Evolutionary conservation across 371 early-diverging fungal species (phyloP), one percentile per base, ranked within the genome.

Genomic region (Mucor racemosus): DNA sequence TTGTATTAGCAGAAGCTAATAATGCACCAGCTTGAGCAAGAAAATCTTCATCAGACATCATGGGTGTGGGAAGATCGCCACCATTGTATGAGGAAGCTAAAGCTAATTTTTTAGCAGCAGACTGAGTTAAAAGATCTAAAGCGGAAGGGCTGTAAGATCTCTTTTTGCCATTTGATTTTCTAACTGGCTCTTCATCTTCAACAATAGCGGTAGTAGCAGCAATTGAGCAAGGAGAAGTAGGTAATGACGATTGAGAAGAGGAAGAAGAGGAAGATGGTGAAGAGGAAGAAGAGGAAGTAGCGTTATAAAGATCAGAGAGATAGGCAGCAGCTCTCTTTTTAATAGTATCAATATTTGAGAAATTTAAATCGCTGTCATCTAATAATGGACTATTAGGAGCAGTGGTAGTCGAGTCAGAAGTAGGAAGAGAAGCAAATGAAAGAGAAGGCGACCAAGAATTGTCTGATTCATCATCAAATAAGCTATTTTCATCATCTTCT

Each of bases 401-500:
- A 53, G 53, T 53, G 17, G 41, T 34, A n/a, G 48, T 34, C 13
- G 50, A 62, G 50, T 66, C 69, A 35, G 64, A 57, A 17, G 72
- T 68, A 19, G 76, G 69, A 54, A 67, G 56, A 48, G 71, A 64
- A 41, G 74, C 73, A 26, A 72, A 76, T 58, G 69, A 68, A 54
- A 70, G 65, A 53, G 72, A 64, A 60, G 76, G 74, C 15, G 79
- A 77, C 79, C 81, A 81, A 26, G 59, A 56, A 26, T 64, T 61
- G 40, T 42, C 17, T 15, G 65, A 72, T 66, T 64, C 65, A 42
- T 73, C 68, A 57, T 72, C 74, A 68, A 69, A 71, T 35, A 72
- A 58, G 17, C 64, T 63, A 4, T 68, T 68, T 59, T 89, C 88
- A 57, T 95, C 94, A 15, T 88, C 88, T 68, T 93, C 95, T 48